Percentiles rank a stretch among this genome's conserved stretches.
Evolutionary conservation across 805 yeast genomes (phyloP).

Genomic region (Candida nonsorbophila): DNA sequence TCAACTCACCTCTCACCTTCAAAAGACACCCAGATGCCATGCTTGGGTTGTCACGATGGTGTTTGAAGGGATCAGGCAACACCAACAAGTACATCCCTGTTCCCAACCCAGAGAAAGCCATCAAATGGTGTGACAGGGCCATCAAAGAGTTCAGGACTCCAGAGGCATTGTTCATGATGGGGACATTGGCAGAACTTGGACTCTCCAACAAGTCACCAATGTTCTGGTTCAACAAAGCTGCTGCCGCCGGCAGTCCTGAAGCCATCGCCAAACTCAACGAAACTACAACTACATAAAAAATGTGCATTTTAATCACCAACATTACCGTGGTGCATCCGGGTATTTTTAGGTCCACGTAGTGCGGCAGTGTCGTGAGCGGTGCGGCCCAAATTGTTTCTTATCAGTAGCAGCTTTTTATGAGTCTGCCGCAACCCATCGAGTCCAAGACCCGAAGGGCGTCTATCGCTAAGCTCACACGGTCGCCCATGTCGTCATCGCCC

Average conservation of each 20-base stretch:
- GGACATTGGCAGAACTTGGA: slow-evolving; percentile 33
- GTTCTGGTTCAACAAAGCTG: slow-evolving; percentile 29
- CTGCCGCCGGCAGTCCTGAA: slow-evolving; percentile 24
- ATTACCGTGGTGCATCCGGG: too few species aligned
- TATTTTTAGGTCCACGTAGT: too few species aligned
- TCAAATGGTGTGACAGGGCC: slow-evolving; percentile 41
- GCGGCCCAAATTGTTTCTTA: too few species aligned
- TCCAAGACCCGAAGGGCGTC: slow-evolving; percentile 17
- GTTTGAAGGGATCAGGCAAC: slow-evolving; percentile 28
- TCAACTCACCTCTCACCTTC: slow-evolving; percentile 33
- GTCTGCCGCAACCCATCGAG: slow-evolving; percentile 12
- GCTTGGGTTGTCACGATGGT: slow-evolving; percentile 41
- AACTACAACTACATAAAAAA: too few species aligned
- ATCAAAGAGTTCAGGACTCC: slow-evolving; percentile 31
- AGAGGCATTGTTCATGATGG: slow-evolving; percentile 37
- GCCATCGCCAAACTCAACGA: slow-evolving; percentile 23
- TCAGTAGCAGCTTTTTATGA: slow-evolving; percentile 6
- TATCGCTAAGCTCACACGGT: slow-evolving; percentile 26
- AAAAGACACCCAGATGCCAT: slow-evolving; percentile 41
- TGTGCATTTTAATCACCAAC: too few species aligned
- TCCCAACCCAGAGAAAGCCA: slow-evolving; percentile 31
- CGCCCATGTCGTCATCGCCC: slow-evolving; percentile 21
- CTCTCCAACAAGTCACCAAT: slow-evolving; percentile 19
- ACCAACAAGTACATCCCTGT: slow-evolving; percentile 29
- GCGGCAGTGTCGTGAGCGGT: too few species aligned